Percentiles rank a stretch among this genome's conserved stretches.
These are phyloP conservation scores for Phyllosticta citribraziliensis DNA, from an alignment of 2,329 filamentous ascomycete genomes.

Conservation along the genomic window DNA sequence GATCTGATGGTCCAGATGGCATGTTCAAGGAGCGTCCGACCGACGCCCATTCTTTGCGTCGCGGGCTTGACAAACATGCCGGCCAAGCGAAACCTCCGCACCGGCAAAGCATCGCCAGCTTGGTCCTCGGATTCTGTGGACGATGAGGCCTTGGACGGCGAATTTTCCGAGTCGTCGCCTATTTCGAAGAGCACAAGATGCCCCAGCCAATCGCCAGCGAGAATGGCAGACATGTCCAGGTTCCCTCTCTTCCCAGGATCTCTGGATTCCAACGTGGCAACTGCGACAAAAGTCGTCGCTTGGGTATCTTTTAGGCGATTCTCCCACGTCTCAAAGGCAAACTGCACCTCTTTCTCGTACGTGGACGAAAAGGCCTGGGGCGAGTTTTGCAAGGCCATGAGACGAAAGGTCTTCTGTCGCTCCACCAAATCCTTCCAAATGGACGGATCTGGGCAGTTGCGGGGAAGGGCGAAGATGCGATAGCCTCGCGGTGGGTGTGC, in stretches of 20 bases:
- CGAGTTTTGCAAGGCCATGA: constrained; percentile 13
- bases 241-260: neutral
- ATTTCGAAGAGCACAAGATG: constrained; percentile 11
- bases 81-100: constrained; percentile 17
- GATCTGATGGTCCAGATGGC: constrained; percentile 15
- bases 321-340: constrained; percentile 13
- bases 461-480: constrained; percentile 9
- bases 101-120: neutral
- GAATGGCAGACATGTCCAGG: neutral
- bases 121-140: neutral
- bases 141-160: neutral
- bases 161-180: neutral
- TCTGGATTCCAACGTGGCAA: neutral
- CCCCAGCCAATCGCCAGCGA: constrained; percentile 13
- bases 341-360: constrained; percentile 18
- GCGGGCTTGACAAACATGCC: constrained; percentile 21
- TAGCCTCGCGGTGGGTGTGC: neutral
- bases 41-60: constrained; percentile 20
- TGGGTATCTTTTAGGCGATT: constrained; percentile 13
- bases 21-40: constrained; percentile 18
- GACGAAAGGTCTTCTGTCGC: constrained; percentile 14
- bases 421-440: constrained; percentile 11
- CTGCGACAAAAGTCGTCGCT: constrained; percentile 13
- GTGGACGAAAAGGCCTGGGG: constrained; percentile 16
- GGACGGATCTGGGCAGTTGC: constrained; percentile 7